phyloP scores from a whole-genome alignment of 2,329 filamentous ascomycete species.

The Botrytis elliptica region DNA sequence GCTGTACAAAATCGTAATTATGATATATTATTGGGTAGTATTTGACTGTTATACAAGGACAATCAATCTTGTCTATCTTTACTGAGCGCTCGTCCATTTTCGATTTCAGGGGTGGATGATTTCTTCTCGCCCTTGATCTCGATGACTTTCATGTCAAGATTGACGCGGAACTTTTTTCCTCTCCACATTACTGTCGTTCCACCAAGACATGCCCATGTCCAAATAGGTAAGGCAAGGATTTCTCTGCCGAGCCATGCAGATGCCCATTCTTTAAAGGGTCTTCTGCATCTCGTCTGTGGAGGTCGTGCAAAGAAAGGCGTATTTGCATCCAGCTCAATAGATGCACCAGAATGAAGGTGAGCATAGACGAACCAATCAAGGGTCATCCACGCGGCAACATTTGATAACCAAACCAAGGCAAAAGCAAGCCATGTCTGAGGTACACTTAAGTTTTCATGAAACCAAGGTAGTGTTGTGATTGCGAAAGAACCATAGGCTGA shows the following conservation, averaged over 20 bases:
- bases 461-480: conserved; percentile 68
- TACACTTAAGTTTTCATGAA: conserved; percentile 52
- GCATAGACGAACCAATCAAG: conserved; percentile 73
- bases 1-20: background rate
- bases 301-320: conserved; percentile 74
- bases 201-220: conserved; percentile 86
- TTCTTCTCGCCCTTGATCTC: conserved; percentile 41
- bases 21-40: conserved; percentile 8
- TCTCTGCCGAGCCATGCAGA: conserved; percentile 84
- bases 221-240: conserved; percentile 79
- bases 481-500: conserved; percentile 78
- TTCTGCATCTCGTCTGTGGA: conserved; percentile 51
- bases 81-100: conserved; percentile 28
- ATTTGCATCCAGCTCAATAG: conserved; percentile 67
- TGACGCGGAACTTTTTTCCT: conserved; percentile 77
- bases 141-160: conserved; percentile 78
- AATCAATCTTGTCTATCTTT: conserved; percentile 35
- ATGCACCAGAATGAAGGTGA: conserved; percentile 69
- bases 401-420: conserved; percentile 61
- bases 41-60: background rate
- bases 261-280: conserved; percentile 70
- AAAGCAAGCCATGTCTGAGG: conserved; percentile 69
- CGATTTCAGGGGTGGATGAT: conserved; percentile 22
- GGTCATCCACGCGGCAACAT: conserved; percentile 68
- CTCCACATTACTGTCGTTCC: conserved; percentile 87